Evolutionary conservation across 331 rosid species (phyloP).

Genomic region (Erythrophleum ivorense): DNA sequence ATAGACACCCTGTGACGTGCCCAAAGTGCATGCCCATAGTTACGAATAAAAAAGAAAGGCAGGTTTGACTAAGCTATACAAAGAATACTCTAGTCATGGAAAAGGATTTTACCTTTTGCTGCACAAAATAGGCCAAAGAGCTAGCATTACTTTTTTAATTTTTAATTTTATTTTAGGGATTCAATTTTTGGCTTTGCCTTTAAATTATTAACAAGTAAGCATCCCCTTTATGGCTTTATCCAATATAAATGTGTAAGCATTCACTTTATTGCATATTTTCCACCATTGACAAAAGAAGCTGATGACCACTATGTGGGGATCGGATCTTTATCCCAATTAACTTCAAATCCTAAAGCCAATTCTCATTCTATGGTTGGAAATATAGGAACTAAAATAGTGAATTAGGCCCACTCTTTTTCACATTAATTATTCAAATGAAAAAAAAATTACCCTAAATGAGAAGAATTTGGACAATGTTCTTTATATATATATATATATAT

Average conservation of each 20-base stretch:
- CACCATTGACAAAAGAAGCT: not conserved
- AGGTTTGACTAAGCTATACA: not conserved
- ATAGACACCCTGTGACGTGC: not conserved
- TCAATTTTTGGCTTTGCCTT: not conserved
- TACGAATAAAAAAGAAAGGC: not conserved
- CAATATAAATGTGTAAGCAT: not conserved
- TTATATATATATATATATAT: too few species aligned
- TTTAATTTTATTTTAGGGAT: too few species aligned
- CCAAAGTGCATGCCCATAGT: not conserved
- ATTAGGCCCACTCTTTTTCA: not conserved
- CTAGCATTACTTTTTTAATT: not conserved
- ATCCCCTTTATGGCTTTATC: not conserved
- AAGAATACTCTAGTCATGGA: not conserved
- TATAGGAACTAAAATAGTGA: not conserved
- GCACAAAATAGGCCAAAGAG: not conserved
- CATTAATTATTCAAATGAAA: not conserved
- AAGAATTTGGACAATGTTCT: not conserved
- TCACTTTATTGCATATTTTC: not conserved
- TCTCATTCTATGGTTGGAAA: not conserved
- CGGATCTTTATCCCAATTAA: not conserved
- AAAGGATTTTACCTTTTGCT: not conserved
- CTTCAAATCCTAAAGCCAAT: not conserved
- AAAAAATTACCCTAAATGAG: not conserved
- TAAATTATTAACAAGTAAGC: not conserved
- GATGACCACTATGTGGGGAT: not conserved